Base-by-base conservation (phyloP, 169 alveolate genomes). In the Cryptosporidium sp. region DNA sequence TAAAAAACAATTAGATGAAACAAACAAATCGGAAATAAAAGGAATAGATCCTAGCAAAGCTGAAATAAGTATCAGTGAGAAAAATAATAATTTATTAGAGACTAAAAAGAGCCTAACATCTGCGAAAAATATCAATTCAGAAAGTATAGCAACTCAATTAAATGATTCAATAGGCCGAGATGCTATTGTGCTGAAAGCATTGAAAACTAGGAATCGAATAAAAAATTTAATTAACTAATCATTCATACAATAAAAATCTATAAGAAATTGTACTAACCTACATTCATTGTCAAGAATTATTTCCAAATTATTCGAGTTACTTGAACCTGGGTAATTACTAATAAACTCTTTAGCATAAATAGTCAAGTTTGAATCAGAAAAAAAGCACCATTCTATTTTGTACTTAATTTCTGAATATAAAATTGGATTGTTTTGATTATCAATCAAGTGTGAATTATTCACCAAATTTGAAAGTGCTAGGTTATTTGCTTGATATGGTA, bases 151-250 rank as follows among this genome's bases (percentile, higher is more conserved):
- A 33, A 21, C 72, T 31, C 42, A 31, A 33, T 35, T 80, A 39
- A 80, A 26, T 39, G 89, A 80, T 80, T 80, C 89, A 31, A 62
- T 80, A 44, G 75, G 89, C 14, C 61, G 35, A 65, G 89, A 80
- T 80, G 73, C 89, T 10, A 51, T 80, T 29, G 75, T 80, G 60
- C 39, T 80, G 48, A 80, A 80, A 37, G 89, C 89, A 6, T 42
- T 80, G 52, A 60, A 65, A 62, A 80, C 89, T 45, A 80, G 75
- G 9, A 62, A 62, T 80, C 39, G 89, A 60, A 80, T 80, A 29
- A 80, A 80, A 48, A 61, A 80, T 65, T 67, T 80, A 48, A 42
- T 80, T 80, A 65, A 80, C 44, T 60, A 80, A 51, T 45, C 44
- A 80, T 65, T 65, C 23, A 62, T 26, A 26, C 56, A 44, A 45